phyloP scores from a whole-genome alignment of 2,329 filamentous ascomycete genomes.

The Hortaea sp. region DNA sequence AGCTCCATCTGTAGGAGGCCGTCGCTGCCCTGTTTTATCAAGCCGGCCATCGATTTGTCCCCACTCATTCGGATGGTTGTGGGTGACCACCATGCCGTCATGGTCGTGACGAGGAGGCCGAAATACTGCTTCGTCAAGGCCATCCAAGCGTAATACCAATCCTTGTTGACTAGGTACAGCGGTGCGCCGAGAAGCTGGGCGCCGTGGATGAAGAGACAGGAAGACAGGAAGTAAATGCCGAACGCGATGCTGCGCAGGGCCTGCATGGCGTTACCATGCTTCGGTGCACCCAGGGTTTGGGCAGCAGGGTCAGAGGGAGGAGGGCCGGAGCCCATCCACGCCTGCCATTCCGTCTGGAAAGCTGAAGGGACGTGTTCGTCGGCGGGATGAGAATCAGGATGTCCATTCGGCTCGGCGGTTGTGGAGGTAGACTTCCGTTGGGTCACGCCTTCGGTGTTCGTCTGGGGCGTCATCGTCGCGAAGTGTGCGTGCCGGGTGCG shows the following conservation, averaged over 20 bases:
- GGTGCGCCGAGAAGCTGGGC: conserved; percentile 66
- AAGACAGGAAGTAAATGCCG: conserved; percentile 35
- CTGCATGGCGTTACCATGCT: conserved; percentile 34
- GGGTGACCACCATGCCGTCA: conserved; percentile 78
- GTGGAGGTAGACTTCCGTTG: not conserved
- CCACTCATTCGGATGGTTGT: conserved; percentile 73
- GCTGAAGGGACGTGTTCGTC: conserved; percentile 3
- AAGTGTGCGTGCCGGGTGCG: not conserved
- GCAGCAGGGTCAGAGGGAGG: conserved; percentile 14
- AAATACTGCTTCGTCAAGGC: conserved; percentile 78
- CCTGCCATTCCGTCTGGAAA: conserved; percentile 8
- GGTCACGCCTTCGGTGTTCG: not conserved
- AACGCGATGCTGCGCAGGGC: conserved; percentile 35
- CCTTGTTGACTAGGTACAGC: conserved; percentile 62
- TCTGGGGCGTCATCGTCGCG: not conserved
- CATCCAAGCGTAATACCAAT: conserved; percentile 76
- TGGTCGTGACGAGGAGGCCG: conserved; percentile 62
- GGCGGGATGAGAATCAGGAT: not conserved
- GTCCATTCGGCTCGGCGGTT: not conserved
- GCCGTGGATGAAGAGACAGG: conserved; percentile 39
- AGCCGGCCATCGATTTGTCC: conserved; percentile 65
- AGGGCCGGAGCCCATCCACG: conserved; percentile 7
- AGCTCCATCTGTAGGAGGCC: conserved; percentile 67
- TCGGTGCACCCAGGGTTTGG: conserved; percentile 21
- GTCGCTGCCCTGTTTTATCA: conserved; percentile 58